Base-by-base conservation (phyloP, 257 asterid genomes). In the Thymus mandschuricus region DNA sequence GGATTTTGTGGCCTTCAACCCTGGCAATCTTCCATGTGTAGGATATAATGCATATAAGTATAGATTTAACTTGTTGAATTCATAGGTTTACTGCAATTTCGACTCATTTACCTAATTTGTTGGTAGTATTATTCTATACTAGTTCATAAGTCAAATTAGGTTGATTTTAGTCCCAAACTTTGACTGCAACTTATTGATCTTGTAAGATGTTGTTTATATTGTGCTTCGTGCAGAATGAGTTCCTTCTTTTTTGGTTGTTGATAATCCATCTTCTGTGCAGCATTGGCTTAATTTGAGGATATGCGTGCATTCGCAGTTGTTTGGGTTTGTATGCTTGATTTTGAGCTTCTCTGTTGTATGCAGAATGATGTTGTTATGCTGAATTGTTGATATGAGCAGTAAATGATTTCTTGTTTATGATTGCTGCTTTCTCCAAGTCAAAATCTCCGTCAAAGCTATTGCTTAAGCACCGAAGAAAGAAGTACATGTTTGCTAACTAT, bases 161-260 rank as follows among this genome's bases (percentile, higher is more conserved):
- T 62, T 58, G 57, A 68, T 45, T 50, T 69, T 75, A 69, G 46
- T 49, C 46, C 57, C 46, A 56, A 81, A 48, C 61, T 38, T 50
- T 38, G 49, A 71, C 21, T 28, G 50, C 45, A 34, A 69, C 68
- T 52, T 38, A 8, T 74, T 73, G 71, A 59, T 38, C 13, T 15
- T 68, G 59, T 33, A 57, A 27, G 54, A 28, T 64, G 40, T 27
- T 43, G 62, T 57, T 27, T 68, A 7, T 7, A 64, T 8, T 61
- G 5, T 38, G 41, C 41, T 38, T 54, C 69, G 54, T 69, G 66
- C 34, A 7, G 68, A 54, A 59, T 74, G 77, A 46, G 11, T 44
- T 66, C 2, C 41, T 21, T 30, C 40, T 54, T 52, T 49, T 56
- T 13, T 65, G 30, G 31, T n/a, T 12, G 21, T 76, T 55, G 45